Base-by-base conservation (phyloP, 805 yeast species). In the Schwanniomyces sp. region DNA sequence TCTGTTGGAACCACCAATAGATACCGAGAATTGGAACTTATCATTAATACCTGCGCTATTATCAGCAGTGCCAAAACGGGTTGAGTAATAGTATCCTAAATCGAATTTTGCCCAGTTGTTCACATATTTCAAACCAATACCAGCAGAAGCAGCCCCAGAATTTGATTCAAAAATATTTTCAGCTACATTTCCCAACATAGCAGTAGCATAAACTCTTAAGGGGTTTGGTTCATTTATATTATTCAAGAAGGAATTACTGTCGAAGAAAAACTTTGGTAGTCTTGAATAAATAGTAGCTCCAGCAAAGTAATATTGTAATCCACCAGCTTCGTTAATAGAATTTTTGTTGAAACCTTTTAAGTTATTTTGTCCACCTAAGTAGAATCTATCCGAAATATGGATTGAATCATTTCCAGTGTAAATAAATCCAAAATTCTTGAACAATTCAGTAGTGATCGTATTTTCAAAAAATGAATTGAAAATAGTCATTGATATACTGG, bases 341-440 rank as follows among this genome's bases (percentile, higher is more conserved):
- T 85, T 85, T 45, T 78, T 70, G 29, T 79, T 74, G 59, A 86
- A 88, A 1, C 91, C 90, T 48, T 86, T 74, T 26, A 90, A 81
- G 45, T 85, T 86, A 46, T 82, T 78, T 11, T 84, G 79, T 0
- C 96, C 97, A 14, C 97, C 96, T 40, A 88, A 72, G 58, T 84
- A 88, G 62, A 91, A 92, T 53, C 88, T 78, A 64, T 92, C 99
- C 60, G 85, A 78, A 27, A 85, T 59, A 57, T 87, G 91, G 1
- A 88, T 67, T 46, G 68, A 53, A 18, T 48, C 46, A 10, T 51
- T 44, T 17, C 57, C 50, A 46, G 79, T 70, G 48, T 71, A 66
- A 26, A 88, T 69, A 46, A 74, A 72, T 4, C 96, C 96, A 34
- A 79, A 69, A 40, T 76, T 77, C 4, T 75, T 57, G 1, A 80